Evolutionary conservation across 352 stramenopile genomes (phyloP), one percentile per base, ranked within the genome.

Genomic region (Nothophytophthora sp.): DNA sequence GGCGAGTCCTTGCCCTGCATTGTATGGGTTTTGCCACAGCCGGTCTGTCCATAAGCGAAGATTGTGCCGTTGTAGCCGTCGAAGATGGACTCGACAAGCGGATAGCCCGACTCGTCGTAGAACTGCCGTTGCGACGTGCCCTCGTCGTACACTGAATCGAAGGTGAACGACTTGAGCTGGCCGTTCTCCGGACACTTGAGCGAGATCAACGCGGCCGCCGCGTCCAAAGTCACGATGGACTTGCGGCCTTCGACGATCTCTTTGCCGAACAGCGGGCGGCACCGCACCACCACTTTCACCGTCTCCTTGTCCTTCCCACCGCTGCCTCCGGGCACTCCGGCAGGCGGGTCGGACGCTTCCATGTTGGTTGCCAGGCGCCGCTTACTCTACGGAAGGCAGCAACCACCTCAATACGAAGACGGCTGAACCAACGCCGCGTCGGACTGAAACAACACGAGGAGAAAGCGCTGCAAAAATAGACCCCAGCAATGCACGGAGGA

Each of bases 61-160:
- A 97, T 96, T 5, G 88, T 96, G 39, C 88, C 89, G 43, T 97
- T 97, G 63, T 94, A 97, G 32, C 89, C 89, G 41, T 93, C 80
- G 39, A 97, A 90, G 42, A 96, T 90, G 55, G 83, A 96, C 46
- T 97, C 89, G 5, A 96, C 84, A 10, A 97, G 68, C 16, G 85
- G 85, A 52, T 90, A 93, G 16, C 72, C 86, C 5, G 85, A 86
- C 43, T 95, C 85, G 43, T 93, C 81, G 65, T 94, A 94, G 68
- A 93, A 91, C 70, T 90, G 79, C 5, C 76, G 78, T 54, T 93
- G 80, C 13, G 83, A 90, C 13, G 76, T 93, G 46, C 55, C 83
- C 60, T 95, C 83, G 39, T 95, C 89, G 42, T 95, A 97, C n/a
- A 95, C 87, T 18, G 79, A 86, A 60, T 97, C 89, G 50, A 96